Percentiles rank a stretch among this genome's conserved stretches.
Conservation (phyloP, 768 basidiomycete species). For the Tricholoma bakamatsutake region DNA sequence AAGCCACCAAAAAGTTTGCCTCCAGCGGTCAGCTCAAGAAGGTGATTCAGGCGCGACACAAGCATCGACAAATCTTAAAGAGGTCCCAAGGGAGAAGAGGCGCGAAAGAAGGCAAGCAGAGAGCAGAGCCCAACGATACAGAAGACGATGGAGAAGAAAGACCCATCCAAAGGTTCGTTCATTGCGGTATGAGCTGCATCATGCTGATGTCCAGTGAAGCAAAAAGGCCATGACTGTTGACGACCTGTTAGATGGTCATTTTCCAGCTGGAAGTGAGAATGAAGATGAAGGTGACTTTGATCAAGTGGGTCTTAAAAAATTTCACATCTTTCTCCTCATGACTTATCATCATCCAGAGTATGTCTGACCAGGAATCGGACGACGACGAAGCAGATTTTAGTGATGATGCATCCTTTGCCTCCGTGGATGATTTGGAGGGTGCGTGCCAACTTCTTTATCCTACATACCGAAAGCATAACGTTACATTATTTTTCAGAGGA, state of each 20-base stretch:
- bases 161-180: conserved; percentile 11
- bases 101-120: conserved; percentile 30
- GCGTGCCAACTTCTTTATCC: conserved; percentile 9
- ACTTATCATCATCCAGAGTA: conserved; percentile 13
- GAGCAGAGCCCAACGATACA: conserved; percentile 10
- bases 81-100: conserved; percentile 59
- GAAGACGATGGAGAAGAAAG: conserved; percentile 29
- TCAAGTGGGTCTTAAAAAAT: conserved; percentile 9
- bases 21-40: conserved; percentile 86
- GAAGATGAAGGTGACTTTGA: conserved; percentile 34
- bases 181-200: no score
- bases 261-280: conserved; percentile 61
- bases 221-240: conserved; percentile 64
- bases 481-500: conserved; percentile 42
- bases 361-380: conserved; percentile 21
- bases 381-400: conserved; percentile 37
- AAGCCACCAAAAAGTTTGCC: conserved; percentile 84
- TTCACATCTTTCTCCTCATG: neutral
- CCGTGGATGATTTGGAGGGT: conserved; percentile 76
- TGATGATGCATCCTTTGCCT: conserved; percentile 66
- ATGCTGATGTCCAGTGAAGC: conserved; percentile 17
- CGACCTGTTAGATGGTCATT: conserved; percentile 65
- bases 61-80: conserved; percentile 71
- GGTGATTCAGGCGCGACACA: conserved; percentile 76
- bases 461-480: neutral